These are phyloP conservation scores for Aphanocladium album DNA, from an alignment of 2,329 filamentous ascomycete species.

Conservation along the genomic window DNA sequence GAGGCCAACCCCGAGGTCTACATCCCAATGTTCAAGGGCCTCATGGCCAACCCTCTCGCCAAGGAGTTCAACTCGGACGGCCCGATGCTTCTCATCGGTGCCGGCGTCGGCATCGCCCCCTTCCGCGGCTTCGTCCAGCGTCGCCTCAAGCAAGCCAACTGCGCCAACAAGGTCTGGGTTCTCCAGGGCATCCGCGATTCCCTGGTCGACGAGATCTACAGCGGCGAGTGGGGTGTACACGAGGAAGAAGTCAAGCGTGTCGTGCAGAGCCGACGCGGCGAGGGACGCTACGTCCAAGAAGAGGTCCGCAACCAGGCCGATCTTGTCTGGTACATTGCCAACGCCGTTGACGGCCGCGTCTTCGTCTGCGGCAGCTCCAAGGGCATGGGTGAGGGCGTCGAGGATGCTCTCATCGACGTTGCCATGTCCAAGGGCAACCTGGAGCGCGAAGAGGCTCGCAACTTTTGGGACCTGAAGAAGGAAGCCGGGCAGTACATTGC, in stretches of 20 bases:
- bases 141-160: conserved; percentile 87
- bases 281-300: conserved; percentile 91
- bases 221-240: conserved; percentile 91
- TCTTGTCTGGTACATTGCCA: conserved; percentile 97
- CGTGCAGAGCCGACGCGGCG: conserved; percentile 68
- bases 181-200: conserved; percentile 92
- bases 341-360: conserved; percentile 88
- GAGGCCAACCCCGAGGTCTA: conserved; percentile 57
- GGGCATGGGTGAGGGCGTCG: conserved; percentile 93
- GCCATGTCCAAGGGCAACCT: conserved; percentile 90
- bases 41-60: conserved; percentile 95
- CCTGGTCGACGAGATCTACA: conserved; percentile 91
- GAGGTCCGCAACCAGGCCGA: conserved; percentile 88
- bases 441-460: conserved; percentile 71
- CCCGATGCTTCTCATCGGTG: conserved; percentile 95
- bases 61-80: conserved; percentile 89
- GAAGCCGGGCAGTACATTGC: conserved; percentile 93
- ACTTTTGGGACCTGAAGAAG: conserved; percentile 91
- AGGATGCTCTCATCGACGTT: conserved; percentile 80
- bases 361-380: conserved; percentile 95
- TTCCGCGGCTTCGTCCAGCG: conserved; percentile 98
- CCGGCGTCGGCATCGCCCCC: conserved; percentile 92
- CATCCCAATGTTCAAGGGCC: conserved; percentile 94
- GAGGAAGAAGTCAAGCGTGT: conserved; percentile 82
- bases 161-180: conserved; percentile 97